Percentiles rank a stretch among this genome's conserved stretches.
Conservation (phyloP, 257 asterid genomes). For the Nicotiana undulata region DNA sequence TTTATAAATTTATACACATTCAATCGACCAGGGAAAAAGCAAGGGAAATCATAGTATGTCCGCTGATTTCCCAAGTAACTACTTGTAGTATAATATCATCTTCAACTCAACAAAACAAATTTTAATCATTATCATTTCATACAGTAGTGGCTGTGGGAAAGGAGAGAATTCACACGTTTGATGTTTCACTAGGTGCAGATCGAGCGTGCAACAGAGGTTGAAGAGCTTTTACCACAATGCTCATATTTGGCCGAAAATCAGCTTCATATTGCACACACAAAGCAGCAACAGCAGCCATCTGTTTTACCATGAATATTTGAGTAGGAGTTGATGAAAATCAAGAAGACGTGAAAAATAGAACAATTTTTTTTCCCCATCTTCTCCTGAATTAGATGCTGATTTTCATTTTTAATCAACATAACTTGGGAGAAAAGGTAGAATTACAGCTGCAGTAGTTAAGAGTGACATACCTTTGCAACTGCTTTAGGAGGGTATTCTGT, state of each 20-base stretch:
- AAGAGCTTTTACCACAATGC: conserved; percentile 49
- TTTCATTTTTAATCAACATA: not conserved
- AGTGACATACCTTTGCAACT: conserved; percentile 53
- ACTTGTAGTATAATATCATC: not conserved
- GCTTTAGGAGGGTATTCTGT: conserved; percentile 71
- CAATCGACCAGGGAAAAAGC: not conserved
- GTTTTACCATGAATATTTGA: not conserved
- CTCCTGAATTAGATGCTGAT: not conserved
- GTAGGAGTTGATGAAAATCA: not conserved
- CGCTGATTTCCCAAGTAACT: not conserved
- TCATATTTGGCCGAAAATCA: conserved; percentile 47
- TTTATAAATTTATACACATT: not conserved
- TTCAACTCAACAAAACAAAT: conserved; percentile 11
- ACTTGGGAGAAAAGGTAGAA: not conserved
- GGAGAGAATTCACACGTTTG: conserved; percentile 24
- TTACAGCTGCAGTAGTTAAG: not conserved
- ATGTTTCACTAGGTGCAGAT: conserved; percentile 36
- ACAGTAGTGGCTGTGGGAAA: not conserved
- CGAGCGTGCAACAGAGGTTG: conserved; percentile 65
- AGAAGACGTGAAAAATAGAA: not conserved
- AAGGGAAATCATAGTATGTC: not conserved
- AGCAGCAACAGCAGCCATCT: conserved; percentile 92
- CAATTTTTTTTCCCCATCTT: not conserved
- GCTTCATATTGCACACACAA: conserved; percentile 72
- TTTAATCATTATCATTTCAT: not conserved